These are phyloP conservation scores for Alternaria tenuissima DNA, from an alignment of 2,329 filamentous ascomycete genomes.

Conservation along the genomic window DNA sequence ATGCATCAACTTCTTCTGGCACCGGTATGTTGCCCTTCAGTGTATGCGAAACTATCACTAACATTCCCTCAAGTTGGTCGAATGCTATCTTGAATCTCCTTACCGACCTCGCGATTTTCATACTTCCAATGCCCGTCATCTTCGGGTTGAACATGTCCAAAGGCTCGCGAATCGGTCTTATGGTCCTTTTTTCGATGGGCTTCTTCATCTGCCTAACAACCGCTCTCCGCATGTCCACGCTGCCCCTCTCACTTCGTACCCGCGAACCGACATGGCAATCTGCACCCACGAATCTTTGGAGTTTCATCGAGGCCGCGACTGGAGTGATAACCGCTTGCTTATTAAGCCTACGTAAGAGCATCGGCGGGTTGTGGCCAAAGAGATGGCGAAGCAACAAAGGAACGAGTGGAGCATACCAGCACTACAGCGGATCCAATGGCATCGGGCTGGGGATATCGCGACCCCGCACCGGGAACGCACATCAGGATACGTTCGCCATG, in stretches of 20 bases:
- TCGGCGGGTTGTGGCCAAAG: conserved; percentile 23
- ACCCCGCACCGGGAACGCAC: neutral
- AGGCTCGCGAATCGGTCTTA: conserved; percentile 26
- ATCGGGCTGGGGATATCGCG: neutral
- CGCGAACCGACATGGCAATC: conserved; percentile 33
- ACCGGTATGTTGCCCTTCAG: conserved; percentile 23
- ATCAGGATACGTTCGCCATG: conserved; percentile 6
- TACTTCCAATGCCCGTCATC: conserved; percentile 35
- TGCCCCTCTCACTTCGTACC: conserved; percentile 9
- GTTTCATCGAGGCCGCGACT: conserved; percentile 37
- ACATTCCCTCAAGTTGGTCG: conserved; percentile 23
- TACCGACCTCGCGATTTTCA: conserved; percentile 32
- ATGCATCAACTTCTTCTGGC: conserved; percentile 32
- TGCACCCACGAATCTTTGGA: conserved; percentile 39
- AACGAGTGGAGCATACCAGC: conserved; percentile 12
- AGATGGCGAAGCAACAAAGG: conserved; percentile 22
- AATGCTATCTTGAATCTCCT: conserved; percentile 30
- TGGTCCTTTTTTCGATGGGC: conserved; percentile 36
- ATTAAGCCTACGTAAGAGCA: conserved; percentile 32
- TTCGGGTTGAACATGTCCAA: conserved; percentile 31
- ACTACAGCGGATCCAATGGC: conserved; percentile 2
- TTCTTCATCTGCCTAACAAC: conserved; percentile 40
- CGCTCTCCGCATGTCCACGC: conserved; percentile 36
- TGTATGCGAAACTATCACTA: neutral
- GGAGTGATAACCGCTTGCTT: conserved; percentile 41